phyloP scores from a whole-genome alignment of 306 rosid genomes.

The Hippophae tibetana region DNA sequence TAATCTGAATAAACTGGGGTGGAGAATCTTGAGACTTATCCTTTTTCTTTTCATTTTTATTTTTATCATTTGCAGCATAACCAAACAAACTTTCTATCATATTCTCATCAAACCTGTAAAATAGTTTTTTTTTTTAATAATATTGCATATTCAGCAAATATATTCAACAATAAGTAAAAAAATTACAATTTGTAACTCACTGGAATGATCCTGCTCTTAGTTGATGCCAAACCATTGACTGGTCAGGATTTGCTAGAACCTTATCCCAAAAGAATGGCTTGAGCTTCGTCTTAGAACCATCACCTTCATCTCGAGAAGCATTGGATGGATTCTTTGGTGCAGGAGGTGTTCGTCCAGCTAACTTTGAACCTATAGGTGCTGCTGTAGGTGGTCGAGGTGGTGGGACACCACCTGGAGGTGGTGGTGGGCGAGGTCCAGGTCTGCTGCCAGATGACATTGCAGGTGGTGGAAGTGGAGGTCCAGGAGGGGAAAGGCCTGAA shows the following conservation, averaged over 20 bases:
- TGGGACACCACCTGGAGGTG: constrained; percentile 25
- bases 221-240: constrained; percentile 96
- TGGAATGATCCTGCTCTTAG: constrained; percentile 95
- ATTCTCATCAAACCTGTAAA: constrained; percentile 81
- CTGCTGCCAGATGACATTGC: constrained; percentile 29
- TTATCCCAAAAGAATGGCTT: constrained; percentile 99
- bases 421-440: constrained; percentile 50
- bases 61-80: constrained; percentile 39
- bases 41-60: constrained; percentile 48
- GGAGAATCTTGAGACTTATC: constrained; percentile 23
- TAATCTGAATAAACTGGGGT: constrained; percentile 49
- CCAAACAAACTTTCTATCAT: constrained; percentile 93
- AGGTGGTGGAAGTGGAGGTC: constrained; percentile 28
- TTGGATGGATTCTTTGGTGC: constrained; percentile 21
- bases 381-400: constrained; percentile 57
- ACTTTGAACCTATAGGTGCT: constrained; percentile 34
- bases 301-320: constrained; percentile 20
- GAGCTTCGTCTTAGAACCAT: constrained; percentile 65
- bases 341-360: constrained; percentile 24
- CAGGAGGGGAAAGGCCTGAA: constrained; percentile 6
- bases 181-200: constrained; percentile 37
- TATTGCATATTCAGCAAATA: constrained; percentile 10
- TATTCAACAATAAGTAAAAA: constrained; percentile 1
- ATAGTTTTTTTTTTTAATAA: constrained; percentile 13
- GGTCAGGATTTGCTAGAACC: constrained; percentile 85